phyloP scores from a whole-genome alignment of 2,329 filamentous ascomycete genomes.

The Ophiognomonia clavigignenti-juglandacearum region DNA sequence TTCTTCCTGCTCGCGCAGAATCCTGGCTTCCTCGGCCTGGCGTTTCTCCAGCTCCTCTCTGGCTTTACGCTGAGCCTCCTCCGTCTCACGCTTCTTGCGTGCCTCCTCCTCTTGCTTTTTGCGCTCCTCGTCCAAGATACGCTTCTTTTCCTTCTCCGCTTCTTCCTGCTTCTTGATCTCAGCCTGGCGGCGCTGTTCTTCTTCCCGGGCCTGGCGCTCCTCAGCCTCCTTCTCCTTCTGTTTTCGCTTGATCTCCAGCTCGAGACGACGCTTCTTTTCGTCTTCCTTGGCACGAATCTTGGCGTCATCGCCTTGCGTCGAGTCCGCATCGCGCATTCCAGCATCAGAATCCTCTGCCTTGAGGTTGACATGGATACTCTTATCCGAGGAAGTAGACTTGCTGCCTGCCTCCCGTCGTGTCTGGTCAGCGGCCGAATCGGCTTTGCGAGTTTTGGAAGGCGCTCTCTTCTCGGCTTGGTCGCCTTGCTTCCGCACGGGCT shows the following conservation, averaged over 20 bases:
- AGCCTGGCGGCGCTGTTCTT: constrained; percentile 18
- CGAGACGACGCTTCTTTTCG: constrained; percentile 24
- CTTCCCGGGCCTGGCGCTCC: constrained; percentile 20
- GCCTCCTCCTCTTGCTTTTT: constrained; percentile 28
- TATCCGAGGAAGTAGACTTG: constrained; percentile 38
- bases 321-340: constrained; percentile 47
- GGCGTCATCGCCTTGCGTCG: constrained; percentile 22
- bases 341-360: constrained; percentile 53
- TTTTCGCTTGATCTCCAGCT: constrained; percentile 23
- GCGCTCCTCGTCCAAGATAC: constrained; percentile 7
- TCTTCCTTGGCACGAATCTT: constrained; percentile 21
- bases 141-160: constrained; percentile 30
- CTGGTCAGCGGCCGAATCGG: constrained; percentile 27
- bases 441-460: constrained; percentile 33
- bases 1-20: constrained; percentile 41
- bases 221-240: constrained; percentile 27
- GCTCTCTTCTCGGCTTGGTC: constrained; percentile 38
- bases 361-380: constrained; percentile 53
- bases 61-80: constrained; percentile 45
- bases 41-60: constrained; percentile 49
- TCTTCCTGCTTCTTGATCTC: constrained; percentile 26
- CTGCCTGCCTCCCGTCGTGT: constrained; percentile 34
- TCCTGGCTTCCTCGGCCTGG: constrained; percentile 45
- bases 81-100: constrained; percentile 32
- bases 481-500: constrained; percentile 31